Evolutionary conservation across 2,329 filamentous ascomycete species (phyloP).

Genomic region (Nemania sp.): DNA sequence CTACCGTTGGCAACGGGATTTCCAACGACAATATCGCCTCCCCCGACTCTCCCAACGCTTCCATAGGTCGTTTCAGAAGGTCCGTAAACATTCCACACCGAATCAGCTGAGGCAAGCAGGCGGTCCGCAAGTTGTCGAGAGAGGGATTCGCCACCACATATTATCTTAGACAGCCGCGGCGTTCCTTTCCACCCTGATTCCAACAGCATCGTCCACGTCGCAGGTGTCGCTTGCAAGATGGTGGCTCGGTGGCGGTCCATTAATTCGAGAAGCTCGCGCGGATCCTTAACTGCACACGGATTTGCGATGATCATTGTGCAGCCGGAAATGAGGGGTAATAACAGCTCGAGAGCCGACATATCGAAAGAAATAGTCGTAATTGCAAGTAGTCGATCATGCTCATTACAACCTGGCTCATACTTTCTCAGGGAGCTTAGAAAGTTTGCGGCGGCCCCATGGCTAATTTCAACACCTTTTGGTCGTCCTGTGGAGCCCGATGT

Average conservation of each 20-base stretch:
- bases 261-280: conserved; percentile 36
- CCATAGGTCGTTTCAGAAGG: conserved; percentile 36
- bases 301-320: conserved; percentile 40
- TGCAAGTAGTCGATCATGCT: conserved; percentile 33
- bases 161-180: conserved; percentile 29
- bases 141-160: conserved; percentile 37
- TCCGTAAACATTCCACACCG: conserved; percentile 38
- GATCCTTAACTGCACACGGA: conserved; percentile 36
- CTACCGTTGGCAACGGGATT: conserved; percentile 40
- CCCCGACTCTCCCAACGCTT: conserved; percentile 33
- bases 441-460: conserved; percentile 26
- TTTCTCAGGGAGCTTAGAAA: conserved; percentile 31
- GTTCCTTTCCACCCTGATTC: conserved; percentile 31
- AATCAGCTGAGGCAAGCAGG: conserved; percentile 36
- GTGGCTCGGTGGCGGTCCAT: conserved; percentile 41
- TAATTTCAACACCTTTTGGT: conserved; percentile 47
- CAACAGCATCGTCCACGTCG: conserved; percentile 41
- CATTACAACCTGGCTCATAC: conserved; percentile 34
- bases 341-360: conserved; percentile 41
- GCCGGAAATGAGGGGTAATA: conserved; percentile 40
- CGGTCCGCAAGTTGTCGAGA: conserved; percentile 35
- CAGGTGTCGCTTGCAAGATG: conserved; percentile 43
- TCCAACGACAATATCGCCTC: conserved; percentile 33
- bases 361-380: conserved; percentile 41
- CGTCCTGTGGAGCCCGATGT: conserved; percentile 35